Evolutionary conservation across 441 rosid species (phyloP).

Genomic region (Theobroma grandiflorum): DNA sequence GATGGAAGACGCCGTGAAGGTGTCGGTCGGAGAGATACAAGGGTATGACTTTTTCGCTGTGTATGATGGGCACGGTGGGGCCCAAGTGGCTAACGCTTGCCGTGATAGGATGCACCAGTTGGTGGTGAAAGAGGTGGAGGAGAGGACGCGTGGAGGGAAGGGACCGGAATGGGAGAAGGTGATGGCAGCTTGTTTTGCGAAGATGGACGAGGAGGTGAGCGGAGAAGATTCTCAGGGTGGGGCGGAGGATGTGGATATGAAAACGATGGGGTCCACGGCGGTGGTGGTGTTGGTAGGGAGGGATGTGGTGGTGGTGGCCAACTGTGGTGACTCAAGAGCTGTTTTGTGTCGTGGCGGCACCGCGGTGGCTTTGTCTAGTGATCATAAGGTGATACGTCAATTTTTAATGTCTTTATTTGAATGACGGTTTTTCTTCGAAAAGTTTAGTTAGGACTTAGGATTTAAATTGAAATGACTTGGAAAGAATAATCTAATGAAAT

Average conservation of each 20-base stretch:
- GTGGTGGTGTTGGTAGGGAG: slow-evolving; percentile 74
- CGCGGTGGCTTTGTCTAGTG: slow-evolving; percentile 68
- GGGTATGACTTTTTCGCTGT: slow-evolving; percentile 70
- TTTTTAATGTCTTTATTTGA: neutral
- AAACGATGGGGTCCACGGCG: slow-evolving; percentile 57
- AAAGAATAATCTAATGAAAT: too few relatives aligned
- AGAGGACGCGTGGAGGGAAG: slow-evolving; percentile 10
- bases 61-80: slow-evolving; percentile 74
- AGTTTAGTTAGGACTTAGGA: neutral
- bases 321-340: slow-evolving; percentile 87
- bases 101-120: slow-evolving; percentile 57
- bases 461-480: neutral
- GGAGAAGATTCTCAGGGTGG: slow-evolving; percentile 14
- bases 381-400: slow-evolving; percentile 60
- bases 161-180: slow-evolving; percentile 60
- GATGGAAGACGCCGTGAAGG: slow-evolving; percentile 78
- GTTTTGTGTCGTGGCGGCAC: slow-evolving; percentile 65
- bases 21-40: slow-evolving; percentile 34
- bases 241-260: neutral
- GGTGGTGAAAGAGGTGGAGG: slow-evolving; percentile 47
- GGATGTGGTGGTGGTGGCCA: slow-evolving; percentile 65
- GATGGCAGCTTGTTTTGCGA: slow-evolving; percentile 58
- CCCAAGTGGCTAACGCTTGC: slow-evolving; percentile 60
- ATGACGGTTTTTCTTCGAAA: neutral
- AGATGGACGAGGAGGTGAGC: slow-evolving; percentile 59